Evolutionary conservation across 192 early-diverging fungal genomes (phyloP).

Genomic region (Backusella tuberculispora): DNA sequence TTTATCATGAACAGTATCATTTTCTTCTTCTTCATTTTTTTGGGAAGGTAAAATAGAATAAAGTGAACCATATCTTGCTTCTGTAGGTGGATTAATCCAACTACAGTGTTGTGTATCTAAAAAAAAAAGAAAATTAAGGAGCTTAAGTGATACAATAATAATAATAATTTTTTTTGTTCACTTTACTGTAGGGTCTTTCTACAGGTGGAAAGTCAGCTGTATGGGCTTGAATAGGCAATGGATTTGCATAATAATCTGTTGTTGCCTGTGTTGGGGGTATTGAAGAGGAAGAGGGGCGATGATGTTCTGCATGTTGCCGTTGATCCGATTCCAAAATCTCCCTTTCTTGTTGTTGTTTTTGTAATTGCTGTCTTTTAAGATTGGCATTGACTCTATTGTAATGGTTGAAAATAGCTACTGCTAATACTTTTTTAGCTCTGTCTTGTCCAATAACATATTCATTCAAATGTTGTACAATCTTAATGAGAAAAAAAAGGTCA

Average conservation of each 20-base stretch:
- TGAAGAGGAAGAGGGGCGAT: conserved; percentile 11
- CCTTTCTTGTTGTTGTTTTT: conserved; percentile 27
- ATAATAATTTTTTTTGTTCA: neutral
- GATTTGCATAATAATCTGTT: conserved; percentile 21
- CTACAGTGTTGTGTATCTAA: conserved; percentile 24
- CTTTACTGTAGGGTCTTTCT: conserved; percentile 19
- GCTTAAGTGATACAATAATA: neutral
- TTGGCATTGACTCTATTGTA: conserved; percentile 79
- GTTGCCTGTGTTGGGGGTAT: conserved; percentile 3
- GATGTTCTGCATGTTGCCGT: conserved; percentile 29
- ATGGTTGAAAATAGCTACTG: conserved; percentile 88
- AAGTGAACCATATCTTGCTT: neutral
- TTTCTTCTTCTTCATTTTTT: neutral
- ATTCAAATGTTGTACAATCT: conserved; percentile 81
- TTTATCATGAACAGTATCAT: conserved; percentile 75
- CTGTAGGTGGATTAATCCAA: conserved; percentile 41
- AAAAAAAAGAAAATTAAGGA: neutral
- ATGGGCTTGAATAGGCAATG: conserved; percentile 15
- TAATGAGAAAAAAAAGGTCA: neutral
- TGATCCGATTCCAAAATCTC: conserved; percentile 24
- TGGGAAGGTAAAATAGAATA: neutral
- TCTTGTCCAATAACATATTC: conserved; percentile 90
- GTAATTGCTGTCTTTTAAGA: conserved; percentile 51
- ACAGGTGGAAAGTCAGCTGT: conserved; percentile 2
- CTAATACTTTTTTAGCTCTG: conserved; percentile 77